These are phyloP conservation scores for Microbotryum lychnidis-dioicae DNA, from an alignment of 1,284 basidiomycete genomes.

Conservation along the genomic window DNA sequence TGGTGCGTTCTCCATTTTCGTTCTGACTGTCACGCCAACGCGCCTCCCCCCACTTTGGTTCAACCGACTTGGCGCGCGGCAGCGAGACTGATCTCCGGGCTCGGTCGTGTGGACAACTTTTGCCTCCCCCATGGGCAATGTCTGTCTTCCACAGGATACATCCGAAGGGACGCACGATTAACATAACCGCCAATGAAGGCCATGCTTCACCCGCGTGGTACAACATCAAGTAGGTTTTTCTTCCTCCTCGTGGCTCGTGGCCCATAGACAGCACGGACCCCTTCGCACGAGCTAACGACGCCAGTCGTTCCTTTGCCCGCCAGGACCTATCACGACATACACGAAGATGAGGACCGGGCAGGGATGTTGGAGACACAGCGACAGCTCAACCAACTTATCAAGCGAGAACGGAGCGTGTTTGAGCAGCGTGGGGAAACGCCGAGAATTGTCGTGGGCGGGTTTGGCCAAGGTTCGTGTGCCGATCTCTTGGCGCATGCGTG, in stretches of 20 bases:
- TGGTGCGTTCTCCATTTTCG: constrained; percentile 11
- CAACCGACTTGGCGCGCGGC: background rate
- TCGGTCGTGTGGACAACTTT: too few species aligned
- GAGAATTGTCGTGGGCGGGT: constrained; percentile 21
- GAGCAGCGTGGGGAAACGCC: constrained; percentile 13
- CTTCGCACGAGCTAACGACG: too few species aligned
- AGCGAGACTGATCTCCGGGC: background rate
- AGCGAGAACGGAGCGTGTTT: constrained; percentile 15
- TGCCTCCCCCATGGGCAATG: background rate
- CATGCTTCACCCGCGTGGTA: constrained; percentile 14
- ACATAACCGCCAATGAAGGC: constrained; percentile 10
- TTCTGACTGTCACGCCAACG: background rate
- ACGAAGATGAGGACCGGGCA: constrained; percentile 13
- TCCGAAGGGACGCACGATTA: constrained; percentile 12
- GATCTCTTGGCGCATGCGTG: too few species aligned
- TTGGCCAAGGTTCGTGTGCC: constrained; percentile 19
- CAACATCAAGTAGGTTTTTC: constrained; percentile 14
- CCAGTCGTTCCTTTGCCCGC: background rate
- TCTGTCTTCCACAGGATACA: constrained; percentile 8
- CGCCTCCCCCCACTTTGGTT: background rate
- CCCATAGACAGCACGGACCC: too few species aligned
- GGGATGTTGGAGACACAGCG: constrained; percentile 21
- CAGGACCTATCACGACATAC: constrained; percentile 18
- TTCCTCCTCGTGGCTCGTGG: too few species aligned
- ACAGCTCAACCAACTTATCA: constrained; percentile 19